Percentiles rank a stretch among this genome's conserved stretches.
Conservation (phyloP, 306 rosid species). For the Dryas drummondii region DNA sequence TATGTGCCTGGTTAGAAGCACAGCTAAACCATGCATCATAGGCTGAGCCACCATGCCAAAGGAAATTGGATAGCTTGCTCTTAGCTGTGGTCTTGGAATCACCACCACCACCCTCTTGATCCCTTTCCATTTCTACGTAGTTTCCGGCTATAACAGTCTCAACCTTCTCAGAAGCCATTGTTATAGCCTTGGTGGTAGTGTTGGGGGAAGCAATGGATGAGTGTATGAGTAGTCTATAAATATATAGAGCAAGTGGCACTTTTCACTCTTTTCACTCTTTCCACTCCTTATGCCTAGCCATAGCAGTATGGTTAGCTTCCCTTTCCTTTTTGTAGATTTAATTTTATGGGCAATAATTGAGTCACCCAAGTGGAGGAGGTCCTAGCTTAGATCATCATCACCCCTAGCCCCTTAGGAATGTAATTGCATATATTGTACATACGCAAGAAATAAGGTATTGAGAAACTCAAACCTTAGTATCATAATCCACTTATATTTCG, state of each 20-base stretch:
- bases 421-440: background rate
- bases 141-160: slow-evolving; percentile 93
- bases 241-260: slow-evolving; percentile 37
- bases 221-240: slow-evolving; percentile 35
- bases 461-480: no score
- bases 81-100: slow-evolving; percentile 44
- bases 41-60: slow-evolving; percentile 99
- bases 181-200: slow-evolving; percentile 25
- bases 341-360: slow-evolving; percentile 42
- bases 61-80: slow-evolving; percentile 56
- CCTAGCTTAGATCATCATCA: slow-evolving; percentile 36
- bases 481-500: no score
- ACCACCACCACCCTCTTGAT: slow-evolving; percentile 38
- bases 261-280: slow-evolving; percentile 2
- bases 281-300: slow-evolving; percentile 6
- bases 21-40: slow-evolving; percentile 99
- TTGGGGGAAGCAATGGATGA: slow-evolving; percentile 37
- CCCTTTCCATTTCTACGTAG: slow-evolving; percentile 91
- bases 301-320: background rate
- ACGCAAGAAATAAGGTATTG: no score
- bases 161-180: slow-evolving; percentile 96
- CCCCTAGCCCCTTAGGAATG: slow-evolving; percentile 21
- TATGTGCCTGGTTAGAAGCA: slow-evolving; percentile 85
- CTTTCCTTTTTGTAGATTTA: slow-evolving; percentile 29
- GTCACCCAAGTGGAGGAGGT: slow-evolving; percentile 35